Percentiles rank a stretch among this genome's conserved stretches.
These are phyloP conservation scores for Penicillium occitanis DNA, from an alignment of 2,329 filamentous ascomycete species.

Conservation along the genomic window DNA sequence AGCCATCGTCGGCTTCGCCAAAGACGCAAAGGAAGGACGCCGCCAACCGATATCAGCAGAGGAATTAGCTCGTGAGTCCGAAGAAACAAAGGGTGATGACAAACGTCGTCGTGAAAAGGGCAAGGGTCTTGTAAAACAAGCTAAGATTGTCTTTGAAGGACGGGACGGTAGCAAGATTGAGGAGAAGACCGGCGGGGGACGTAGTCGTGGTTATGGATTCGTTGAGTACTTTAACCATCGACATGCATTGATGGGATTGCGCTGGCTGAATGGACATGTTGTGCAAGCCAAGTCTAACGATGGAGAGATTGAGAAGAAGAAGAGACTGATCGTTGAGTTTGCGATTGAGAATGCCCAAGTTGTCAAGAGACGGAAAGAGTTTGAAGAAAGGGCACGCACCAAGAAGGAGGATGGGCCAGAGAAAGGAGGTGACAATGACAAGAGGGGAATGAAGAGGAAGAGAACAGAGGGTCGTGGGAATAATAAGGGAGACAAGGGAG, in stretches of 20 bases:
- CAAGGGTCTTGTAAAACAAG: conserved; percentile 85
- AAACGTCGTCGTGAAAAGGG: conserved; percentile 74
- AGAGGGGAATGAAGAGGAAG: conserved; percentile 41
- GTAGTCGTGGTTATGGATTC: conserved; percentile 92
- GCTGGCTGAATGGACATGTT: conserved; percentile 83
- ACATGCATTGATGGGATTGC: conserved; percentile 88
- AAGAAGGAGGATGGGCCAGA: conserved; percentile 22
- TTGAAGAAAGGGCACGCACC: conserved; percentile 32
- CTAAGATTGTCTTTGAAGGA: conserved; percentile 92
- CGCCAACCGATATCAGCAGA: conserved; percentile 84
- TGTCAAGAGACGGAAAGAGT: conserved; percentile 66
- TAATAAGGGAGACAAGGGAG: conserved; percentile 18
- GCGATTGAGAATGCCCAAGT: conserved; percentile 98
- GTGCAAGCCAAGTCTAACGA: conserved; percentile 44
- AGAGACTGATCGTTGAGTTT: conserved; percentile 91
- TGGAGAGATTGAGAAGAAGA: conserved; percentile 67
- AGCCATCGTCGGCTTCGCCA: conserved; percentile 92
- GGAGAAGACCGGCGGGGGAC: conserved; percentile 73
- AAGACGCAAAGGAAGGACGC: conserved; percentile 75
- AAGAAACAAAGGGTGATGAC: conserved; percentile 78
- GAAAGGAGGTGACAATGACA: conserved; percentile 31
- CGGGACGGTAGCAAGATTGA: conserved; percentile 78
- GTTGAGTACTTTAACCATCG: conserved; percentile 94
- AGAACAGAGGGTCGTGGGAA: conserved; percentile 13
- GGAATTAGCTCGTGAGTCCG: conserved; percentile 75